These are phyloP conservation scores for Flaveria trinervia DNA, from an alignment of 129 eudicot species.

Conservation along the genomic window DNA sequence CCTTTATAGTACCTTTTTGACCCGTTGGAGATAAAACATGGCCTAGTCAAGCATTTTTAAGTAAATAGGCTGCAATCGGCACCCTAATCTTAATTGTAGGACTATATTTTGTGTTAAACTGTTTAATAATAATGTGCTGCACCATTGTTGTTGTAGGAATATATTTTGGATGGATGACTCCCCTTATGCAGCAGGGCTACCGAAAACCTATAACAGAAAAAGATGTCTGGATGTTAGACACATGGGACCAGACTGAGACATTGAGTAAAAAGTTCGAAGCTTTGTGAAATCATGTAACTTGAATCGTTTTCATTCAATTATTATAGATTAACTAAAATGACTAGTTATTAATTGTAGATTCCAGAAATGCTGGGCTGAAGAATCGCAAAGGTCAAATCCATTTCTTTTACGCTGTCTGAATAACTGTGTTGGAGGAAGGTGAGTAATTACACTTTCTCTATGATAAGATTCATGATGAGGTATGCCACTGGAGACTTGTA, in stretches of 20 bases:
- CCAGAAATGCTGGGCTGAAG: slow-evolving; percentile 70
- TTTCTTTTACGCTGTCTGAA: slow-evolving; percentile 78
- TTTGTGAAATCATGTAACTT: slow-evolving; percentile 15
- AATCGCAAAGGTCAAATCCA: slow-evolving; percentile 66
- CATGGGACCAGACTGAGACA: slow-evolving; percentile 89
- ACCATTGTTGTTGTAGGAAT: slow-evolving; percentile 50
- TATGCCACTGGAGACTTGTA: background rate
- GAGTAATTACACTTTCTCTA: slow-evolving; percentile 4
- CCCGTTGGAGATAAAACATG: background rate
- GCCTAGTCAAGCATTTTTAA: background rate
- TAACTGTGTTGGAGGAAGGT: slow-evolving; percentile 86
- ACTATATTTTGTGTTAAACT: slow-evolving; percentile 6
- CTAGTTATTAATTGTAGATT: slow-evolving; percentile 44
- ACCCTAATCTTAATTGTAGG: background rate
- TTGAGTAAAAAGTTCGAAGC: slow-evolving; percentile 61
- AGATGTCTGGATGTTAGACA: slow-evolving; percentile 88
- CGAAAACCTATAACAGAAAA: slow-evolving; percentile 86
- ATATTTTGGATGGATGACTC: slow-evolving; percentile 79
- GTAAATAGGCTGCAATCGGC: background rate
- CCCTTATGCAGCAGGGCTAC: slow-evolving; percentile 85
- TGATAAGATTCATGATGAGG: slow-evolving; percentile 19
- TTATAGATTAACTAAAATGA: slow-evolving; percentile 16
- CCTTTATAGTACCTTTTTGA: background rate
- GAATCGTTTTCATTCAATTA: background rate
- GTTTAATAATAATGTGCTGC: slow-evolving; percentile 21